Base-by-base conservation (phyloP, 257 asterid species). In the Solanum piurae region DNA sequence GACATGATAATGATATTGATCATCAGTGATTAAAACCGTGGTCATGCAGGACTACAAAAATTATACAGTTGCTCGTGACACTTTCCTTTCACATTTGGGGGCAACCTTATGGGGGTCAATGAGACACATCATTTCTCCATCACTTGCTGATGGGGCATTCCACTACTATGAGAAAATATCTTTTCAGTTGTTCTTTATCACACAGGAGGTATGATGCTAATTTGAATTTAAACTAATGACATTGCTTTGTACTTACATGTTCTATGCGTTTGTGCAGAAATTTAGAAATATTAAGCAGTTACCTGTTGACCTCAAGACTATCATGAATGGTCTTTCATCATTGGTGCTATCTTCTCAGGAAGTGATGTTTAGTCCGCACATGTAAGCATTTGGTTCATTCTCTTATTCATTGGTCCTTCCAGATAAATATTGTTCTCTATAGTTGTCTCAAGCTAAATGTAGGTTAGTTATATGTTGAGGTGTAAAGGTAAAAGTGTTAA, bases 81-180 rank as follows among this genome's bases (percentile, higher is more conserved):
- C 95, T 68, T 97, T 97, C 90, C 98, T 97, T 89, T 95, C 99
- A 88, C 98, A 97, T 91, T 94, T 97, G 69, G 99, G 99, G 92
- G 98, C 98, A 66, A 94, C 98, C 71, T 91, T 97, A 86, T 97
- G 99, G 99, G 99, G 99, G 84, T 97, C 98, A 31, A 88, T 96
- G 95, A 95, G 98, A 88, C 99, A 96, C 93, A 90, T 96, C 23
- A 90, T 96, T 90, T 92, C 99, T 89, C 99, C 99, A 89, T 96
- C 99, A 60, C 94, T 96, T 91, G 96, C 99, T 27, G 99, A 96
- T 89, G 99, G 99, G 86, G 98, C 99, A 87, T 97, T 97, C 91
- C 99, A 97, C 90, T 94, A 96, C 88, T 96, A 96, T 84, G 99
- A 97, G 89, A 96, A 92, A 89, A 91, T 97, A 86, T 96, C 99